Conservation (phyloP, 2,329 filamentous ascomycete species). For the Pseudogymnoascus sp. region DNA sequence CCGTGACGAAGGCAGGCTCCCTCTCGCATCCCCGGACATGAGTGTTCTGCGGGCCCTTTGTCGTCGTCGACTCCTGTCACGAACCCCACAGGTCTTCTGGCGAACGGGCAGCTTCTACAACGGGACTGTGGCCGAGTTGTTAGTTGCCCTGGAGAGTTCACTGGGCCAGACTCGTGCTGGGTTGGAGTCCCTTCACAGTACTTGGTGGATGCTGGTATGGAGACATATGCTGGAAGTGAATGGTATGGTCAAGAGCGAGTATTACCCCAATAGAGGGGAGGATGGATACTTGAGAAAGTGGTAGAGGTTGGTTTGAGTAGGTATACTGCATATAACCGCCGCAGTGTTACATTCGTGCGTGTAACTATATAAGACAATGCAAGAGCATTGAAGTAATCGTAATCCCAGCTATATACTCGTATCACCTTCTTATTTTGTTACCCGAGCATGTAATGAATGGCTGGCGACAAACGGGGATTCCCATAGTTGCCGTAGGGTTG, state of each 20-base stretch:
- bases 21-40: neutral
- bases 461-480: neutral
- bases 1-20: neutral
- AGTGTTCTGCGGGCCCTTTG: neutral
- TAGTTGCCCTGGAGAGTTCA: neutral
- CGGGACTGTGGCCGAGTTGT: neutral
- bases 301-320: neutral
- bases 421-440: neutral
- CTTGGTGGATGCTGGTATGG: neutral
- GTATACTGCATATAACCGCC: neutral
- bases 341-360: neutral
- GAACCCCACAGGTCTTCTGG: too few species aligned
- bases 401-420: neutral
- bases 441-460: neutral
- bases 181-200: too few species aligned
- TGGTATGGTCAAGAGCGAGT: neutral
- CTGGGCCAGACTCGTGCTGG: neutral
- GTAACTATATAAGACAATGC: neutral
- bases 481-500: neutral
- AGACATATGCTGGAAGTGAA: too few species aligned
- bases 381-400: neutral
- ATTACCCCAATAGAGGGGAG: neutral
- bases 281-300: neutral
- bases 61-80: too few species aligned
- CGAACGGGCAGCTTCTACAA: neutral